These are phyloP conservation scores for Rhododendron vialii DNA, from an alignment of 148 eudicot species.

Conservation along the genomic window DNA sequence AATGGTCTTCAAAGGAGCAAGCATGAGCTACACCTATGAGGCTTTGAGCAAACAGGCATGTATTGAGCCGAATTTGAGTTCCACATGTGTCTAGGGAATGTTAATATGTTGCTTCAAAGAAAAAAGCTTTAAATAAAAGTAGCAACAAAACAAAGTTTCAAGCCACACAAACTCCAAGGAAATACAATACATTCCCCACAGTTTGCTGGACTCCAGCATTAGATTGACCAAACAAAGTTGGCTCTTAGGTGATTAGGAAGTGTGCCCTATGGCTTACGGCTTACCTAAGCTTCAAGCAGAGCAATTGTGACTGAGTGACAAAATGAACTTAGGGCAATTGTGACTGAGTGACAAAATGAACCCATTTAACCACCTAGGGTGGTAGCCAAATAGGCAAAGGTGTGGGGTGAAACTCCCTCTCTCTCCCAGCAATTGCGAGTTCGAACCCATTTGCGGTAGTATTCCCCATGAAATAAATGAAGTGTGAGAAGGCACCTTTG, in stretches of 20 bases:
- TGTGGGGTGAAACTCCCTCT: background rate
- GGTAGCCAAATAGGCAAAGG: background rate
- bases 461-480: background rate
- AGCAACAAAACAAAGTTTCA: no score
- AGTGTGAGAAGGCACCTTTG: background rate
- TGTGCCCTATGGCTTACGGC: background rate
- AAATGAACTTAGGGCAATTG: background rate
- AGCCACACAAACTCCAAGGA: background rate
- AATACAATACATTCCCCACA: background rate
- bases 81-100: no score
- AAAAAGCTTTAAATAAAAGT: no score
- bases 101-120: no score
- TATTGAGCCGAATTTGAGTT: no score
- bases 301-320: no score
- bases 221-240: background rate
- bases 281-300: no score
- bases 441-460: background rate
- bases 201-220: background rate
- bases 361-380: background rate
- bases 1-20: background rate
- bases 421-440: background rate
- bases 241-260: background rate
- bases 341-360: background rate
- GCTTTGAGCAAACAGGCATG: no score
- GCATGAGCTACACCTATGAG: background rate